These are phyloP conservation scores for Scenedesmus sp. DNA, from an alignment of 163 green algal species.

Conservation along the genomic window DNA sequence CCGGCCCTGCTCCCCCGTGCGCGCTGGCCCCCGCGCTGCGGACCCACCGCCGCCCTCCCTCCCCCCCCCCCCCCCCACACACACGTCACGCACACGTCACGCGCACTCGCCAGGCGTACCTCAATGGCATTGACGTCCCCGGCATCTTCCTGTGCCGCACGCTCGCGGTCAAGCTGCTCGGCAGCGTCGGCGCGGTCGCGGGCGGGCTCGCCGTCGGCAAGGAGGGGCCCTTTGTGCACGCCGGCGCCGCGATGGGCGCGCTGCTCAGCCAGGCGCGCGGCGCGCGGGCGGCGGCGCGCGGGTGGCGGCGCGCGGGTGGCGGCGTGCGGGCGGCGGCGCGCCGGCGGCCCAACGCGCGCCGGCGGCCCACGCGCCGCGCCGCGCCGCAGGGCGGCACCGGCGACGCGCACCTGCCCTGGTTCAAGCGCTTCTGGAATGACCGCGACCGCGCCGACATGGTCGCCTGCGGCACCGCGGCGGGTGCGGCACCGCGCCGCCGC, in stretches of 20 bases:
- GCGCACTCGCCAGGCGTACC: constrained; percentile 71
- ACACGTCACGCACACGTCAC: no score
- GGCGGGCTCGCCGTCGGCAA: constrained; percentile 83
- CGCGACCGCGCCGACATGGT: constrained; percentile 80
- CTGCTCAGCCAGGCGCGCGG: constrained; percentile 69
- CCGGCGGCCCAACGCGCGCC: no score
- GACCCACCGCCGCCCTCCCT: no score
- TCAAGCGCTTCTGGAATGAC: constrained; percentile 70
- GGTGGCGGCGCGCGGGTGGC: background rate
- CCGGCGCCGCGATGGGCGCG: constrained; percentile 76
- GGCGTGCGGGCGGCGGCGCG: background rate
- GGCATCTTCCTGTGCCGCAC: constrained; percentile 76
- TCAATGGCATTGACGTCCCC: constrained; percentile 84
- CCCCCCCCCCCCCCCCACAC: no score
- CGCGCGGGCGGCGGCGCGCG: no score
- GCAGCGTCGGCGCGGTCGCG: constrained; percentile 71
- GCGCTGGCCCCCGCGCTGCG: no score
- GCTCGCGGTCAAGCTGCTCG: constrained; percentile 78
- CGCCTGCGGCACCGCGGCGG: constrained; percentile 77
- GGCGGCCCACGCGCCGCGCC: no score
- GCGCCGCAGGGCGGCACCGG: constrained; percentile 50
- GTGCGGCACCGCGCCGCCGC: constrained; percentile 32
- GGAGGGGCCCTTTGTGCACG: constrained; percentile 89
- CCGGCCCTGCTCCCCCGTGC: no score
- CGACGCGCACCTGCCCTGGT: constrained; percentile 37